phyloP scores from a whole-genome alignment of 2,329 filamentous ascomycete species.

The Diaporthe longicolla region DNA sequence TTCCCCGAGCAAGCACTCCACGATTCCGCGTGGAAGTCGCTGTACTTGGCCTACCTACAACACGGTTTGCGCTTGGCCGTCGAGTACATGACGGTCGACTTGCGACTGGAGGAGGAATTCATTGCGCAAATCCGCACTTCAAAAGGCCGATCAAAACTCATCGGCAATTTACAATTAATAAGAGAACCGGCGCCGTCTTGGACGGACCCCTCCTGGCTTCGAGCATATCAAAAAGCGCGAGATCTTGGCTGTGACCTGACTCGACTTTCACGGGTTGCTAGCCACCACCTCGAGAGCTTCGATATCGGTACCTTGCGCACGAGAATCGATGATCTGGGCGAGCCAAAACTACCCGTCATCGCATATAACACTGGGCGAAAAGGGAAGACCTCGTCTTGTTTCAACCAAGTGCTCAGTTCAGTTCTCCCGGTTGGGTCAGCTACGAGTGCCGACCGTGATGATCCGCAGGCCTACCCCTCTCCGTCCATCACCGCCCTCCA shows the following conservation, averaged over 20 bases:
- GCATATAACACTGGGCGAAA: slow-evolving; percentile 75
- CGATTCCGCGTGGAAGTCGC: slow-evolving; percentile 46
- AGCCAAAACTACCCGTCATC: slow-evolving; percentile 67
- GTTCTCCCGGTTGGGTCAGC: slow-evolving; percentile 62
- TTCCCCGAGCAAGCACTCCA: slow-evolving; percentile 49
- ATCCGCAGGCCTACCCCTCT: slow-evolving; percentile 45
- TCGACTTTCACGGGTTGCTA: slow-evolving; percentile 71
- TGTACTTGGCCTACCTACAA: slow-evolving; percentile 70
- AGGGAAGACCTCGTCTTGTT: slow-evolving; percentile 75
- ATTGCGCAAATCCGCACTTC: slow-evolving; percentile 64
- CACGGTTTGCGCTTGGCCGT: slow-evolving; percentile 74
- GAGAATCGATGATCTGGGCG: slow-evolving; percentile 59
- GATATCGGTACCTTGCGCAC: slow-evolving; percentile 69
- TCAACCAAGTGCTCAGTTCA: slow-evolving; percentile 75
- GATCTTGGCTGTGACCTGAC: slow-evolving; percentile 73
- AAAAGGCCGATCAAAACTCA: slow-evolving; percentile 71
- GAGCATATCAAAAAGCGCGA: slow-evolving; percentile 71
- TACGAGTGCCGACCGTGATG: slow-evolving; percentile 43
- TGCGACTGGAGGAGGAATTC: slow-evolving; percentile 67
- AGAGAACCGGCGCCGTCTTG: slow-evolving; percentile 63
- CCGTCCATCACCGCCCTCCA: slow-evolving; percentile 71
- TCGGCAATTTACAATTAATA: slow-evolving; percentile 67
- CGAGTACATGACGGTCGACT: slow-evolving; percentile 74
- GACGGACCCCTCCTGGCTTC: slow-evolving; percentile 68
- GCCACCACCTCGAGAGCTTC: slow-evolving; percentile 73